Percentiles rank a stretch among this genome's conserved stretches.
phyloP scores from a whole-genome alignment of 1,284 basidiomycete genomes.

The Malassezia globosa region DNA sequence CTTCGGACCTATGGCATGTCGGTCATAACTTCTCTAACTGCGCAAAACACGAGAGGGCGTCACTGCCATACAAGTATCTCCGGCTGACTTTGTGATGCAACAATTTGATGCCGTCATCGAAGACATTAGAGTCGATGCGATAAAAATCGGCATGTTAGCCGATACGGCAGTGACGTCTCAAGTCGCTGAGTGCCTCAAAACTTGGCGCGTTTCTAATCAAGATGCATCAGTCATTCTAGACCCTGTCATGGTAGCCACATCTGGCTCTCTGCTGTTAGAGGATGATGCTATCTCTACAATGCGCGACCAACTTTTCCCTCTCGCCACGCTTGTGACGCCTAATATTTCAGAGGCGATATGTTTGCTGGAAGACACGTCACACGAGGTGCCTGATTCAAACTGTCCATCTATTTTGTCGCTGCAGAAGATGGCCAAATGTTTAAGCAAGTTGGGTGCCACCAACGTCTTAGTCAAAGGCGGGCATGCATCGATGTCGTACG shows the following conservation, averaged over 20 bases:
- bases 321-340: conserved; percentile 68
- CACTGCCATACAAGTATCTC: conserved; percentile 50
- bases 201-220: conserved; percentile 11
- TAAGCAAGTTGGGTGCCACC: conserved; percentile 53
- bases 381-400: conserved; percentile 13
- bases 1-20: conserved; percentile 73
- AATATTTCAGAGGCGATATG: conserved; percentile 66
- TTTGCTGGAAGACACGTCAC: not conserved
- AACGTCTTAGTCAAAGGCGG: conserved; percentile 80
- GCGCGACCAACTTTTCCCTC: conserved; percentile 59
- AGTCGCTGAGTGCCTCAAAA: conserved; percentile 32
- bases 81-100: conserved; percentile 34
- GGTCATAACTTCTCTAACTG: conserved; percentile 75
- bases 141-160: conserved; percentile 85
- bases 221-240: conserved; percentile 34
- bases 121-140: conserved; percentile 63
- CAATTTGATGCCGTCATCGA: conserved; percentile 65
- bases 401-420: conserved; percentile 12
- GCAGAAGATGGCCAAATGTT: conserved; percentile 52
- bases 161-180: conserved; percentile 48
- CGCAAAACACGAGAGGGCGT: conserved; percentile 85
- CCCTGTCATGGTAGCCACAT: conserved; percentile 86
- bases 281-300: conserved; percentile 59
- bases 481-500: conserved; percentile 52
- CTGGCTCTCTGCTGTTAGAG: conserved; percentile 68